These are phyloP conservation scores for Phlyctochytrium arcticum DNA, from an alignment of 192 early-diverging fungal genomes.

Conservation along the genomic window DNA sequence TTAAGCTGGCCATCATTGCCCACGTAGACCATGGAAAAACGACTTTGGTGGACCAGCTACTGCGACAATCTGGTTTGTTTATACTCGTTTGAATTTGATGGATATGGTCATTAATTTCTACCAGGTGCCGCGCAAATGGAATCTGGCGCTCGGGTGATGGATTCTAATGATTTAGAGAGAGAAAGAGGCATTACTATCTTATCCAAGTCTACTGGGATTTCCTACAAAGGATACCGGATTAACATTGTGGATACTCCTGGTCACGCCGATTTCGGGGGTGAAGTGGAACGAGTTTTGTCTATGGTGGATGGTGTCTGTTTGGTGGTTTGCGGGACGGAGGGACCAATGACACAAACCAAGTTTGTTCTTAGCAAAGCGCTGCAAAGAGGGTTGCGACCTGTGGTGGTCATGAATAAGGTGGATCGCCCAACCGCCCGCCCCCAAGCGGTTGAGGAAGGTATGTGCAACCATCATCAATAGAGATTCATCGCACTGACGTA, in stretches of 20 bases:
- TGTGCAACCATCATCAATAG: neutral
- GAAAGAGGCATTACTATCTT: conserved; percentile 90
- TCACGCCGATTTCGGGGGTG: conserved; percentile 38
- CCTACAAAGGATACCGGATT: conserved; percentile 70
- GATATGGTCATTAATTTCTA: neutral
- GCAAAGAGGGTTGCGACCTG: conserved; percentile 59
- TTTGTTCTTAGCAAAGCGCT: conserved; percentile 83
- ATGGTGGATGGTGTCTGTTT: conserved; percentile 87
- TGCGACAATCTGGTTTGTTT: conserved; percentile 58
- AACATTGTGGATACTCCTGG: conserved; percentile 90
- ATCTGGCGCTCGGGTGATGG: conserved; percentile 73
- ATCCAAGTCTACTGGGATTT: conserved; percentile 73
- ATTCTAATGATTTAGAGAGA: conserved; percentile 73
- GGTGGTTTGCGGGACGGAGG: conserved; percentile 82
- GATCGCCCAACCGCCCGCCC: conserved; percentile 71
- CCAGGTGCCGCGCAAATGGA: conserved; percentile 42
- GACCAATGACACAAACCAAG: conserved; percentile 87
- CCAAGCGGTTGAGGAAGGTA: conserved; percentile 69
- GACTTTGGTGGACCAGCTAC: conserved; percentile 57
- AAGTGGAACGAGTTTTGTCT: conserved; percentile 82
- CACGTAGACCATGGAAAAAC: conserved; percentile 91
- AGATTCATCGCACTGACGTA: neutral
- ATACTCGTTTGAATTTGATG: neutral
- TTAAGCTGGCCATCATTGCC: conserved; percentile 66
- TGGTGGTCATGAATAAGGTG: conserved; percentile 83